Evolutionary conservation across 2,329 filamentous ascomycete species (phyloP).

Genomic region (Epicoccum nigrum): DNA sequence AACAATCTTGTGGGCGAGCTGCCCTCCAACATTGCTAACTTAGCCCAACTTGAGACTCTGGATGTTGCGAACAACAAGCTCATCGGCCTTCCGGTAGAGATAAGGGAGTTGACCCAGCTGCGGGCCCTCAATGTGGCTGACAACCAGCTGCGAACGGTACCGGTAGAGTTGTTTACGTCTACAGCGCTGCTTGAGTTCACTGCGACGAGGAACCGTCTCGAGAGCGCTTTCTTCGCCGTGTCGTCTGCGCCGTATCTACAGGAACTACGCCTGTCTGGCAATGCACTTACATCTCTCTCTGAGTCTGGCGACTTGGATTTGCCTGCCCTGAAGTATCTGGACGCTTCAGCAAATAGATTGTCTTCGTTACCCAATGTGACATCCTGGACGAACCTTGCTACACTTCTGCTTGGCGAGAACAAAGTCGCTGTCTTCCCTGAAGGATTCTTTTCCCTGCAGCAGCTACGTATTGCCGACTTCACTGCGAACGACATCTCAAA

Average conservation of each 20-base stretch:
- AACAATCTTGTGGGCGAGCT: constrained; percentile 52
- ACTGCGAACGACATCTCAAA: constrained; percentile 81
- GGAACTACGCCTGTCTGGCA: constrained; percentile 76
- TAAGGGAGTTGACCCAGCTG: constrained; percentile 72
- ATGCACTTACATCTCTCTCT: constrained; percentile 66
- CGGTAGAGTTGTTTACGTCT: constrained; percentile 70
- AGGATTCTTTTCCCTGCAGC: constrained; percentile 71
- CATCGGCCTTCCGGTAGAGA: constrained; percentile 68
- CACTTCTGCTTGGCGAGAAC: constrained; percentile 81
- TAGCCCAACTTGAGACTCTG: constrained; percentile 76
- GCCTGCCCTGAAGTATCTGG: constrained; percentile 74
- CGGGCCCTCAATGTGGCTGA: constrained; percentile 79
- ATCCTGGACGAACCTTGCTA: constrained; percentile 75
- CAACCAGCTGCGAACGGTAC: constrained; percentile 75
- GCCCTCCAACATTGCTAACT: constrained; percentile 64
- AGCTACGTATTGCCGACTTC: constrained; percentile 79
- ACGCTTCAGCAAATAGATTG: constrained; percentile 81
- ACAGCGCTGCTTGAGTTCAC: constrained; percentile 76
- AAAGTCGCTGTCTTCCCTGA: constrained; percentile 75
- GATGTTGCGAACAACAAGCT: constrained; percentile 84
- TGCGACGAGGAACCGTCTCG: constrained; percentile 78
- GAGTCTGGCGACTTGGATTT: constrained; percentile 62
- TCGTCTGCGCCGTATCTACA: constrained; percentile 69
- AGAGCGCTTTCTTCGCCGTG: constrained; percentile 71
- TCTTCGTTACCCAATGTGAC: constrained; percentile 73